Evolutionary conservation across 164 flowering plant genomes (phyloP), one percentile per base, ranked within the genome.

Genomic region (Saururus chinensis): DNA sequence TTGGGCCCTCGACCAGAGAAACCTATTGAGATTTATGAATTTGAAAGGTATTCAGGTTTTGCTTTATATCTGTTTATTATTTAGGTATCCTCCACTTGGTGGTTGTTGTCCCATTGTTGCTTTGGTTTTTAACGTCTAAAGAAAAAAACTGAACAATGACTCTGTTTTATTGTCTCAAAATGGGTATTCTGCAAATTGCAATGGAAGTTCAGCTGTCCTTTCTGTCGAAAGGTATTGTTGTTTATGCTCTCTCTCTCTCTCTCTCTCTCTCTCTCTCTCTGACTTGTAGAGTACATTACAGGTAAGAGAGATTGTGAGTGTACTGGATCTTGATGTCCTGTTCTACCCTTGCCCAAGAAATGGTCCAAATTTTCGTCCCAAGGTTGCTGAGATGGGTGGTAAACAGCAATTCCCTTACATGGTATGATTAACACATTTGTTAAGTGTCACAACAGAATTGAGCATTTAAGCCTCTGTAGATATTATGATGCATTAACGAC

Each of bases 11-110:
- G 96, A 9, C 99, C 99, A 4, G 91, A 80, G 75, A 88, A 81
- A 74, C 92, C 97, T 55, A 93, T 93, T 66, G 99, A 87, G 81
- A 88, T 93, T 51, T 92, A 92, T 74, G 98, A 92, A 71, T 92
- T 86, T 77, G 87, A 82, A 70, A 67, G 87, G 87, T 82, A 70
- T 54, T 49, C 17, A 2, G 49, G 49, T 13, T 17, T 17, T 17
- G 17, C 49, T 12, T 17, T 12, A 12, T 45, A 12, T 45, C 14
- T 45, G 24, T 53, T 53, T 20, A 5, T 53, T 19, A 53, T 23
- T 53, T 20, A 9, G 53, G 4, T 53, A 22, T 20, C 25, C 56
- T 20, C 22, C 14, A 45, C 17, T 45, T 45, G 49, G 2, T 17
- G 17, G 7, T 45, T 45, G 17, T 45, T 45, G 45, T 45, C 49